phyloP scores from a whole-genome alignment of 805 yeast species.

The Hanseniaspora jakobsenii region DNA sequence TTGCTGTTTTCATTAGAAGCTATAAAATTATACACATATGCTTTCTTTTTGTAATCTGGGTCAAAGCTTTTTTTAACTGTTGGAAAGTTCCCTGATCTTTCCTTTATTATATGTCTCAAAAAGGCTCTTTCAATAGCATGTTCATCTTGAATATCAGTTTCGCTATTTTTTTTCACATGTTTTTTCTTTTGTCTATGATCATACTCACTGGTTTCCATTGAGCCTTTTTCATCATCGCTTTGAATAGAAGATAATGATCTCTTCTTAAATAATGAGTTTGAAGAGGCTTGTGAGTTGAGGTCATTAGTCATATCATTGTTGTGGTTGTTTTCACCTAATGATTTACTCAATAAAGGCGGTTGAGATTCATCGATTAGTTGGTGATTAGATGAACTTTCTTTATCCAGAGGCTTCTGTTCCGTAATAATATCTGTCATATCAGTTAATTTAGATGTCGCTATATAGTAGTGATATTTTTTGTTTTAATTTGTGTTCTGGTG shows the following conservation, averaged over 20 bases:
- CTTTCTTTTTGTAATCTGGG: slow-evolving; percentile 16
- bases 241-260: not conserved
- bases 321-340: not conserved
- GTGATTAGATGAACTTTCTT: not conserved
- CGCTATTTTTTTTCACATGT: not conserved
- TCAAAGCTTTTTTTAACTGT: slow-evolving; percentile 23
- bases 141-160: not conserved
- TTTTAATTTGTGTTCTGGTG: too few relatives aligned
- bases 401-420: too few relatives aligned
- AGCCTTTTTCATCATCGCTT: not conserved
- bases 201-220: not conserved
- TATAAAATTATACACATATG: slow-evolving; percentile 20
- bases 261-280: not conserved
- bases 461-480: too few relatives aligned
- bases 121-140: slow-evolving; percentile 19
- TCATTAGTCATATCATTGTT: not conserved
- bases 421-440: too few relatives aligned
- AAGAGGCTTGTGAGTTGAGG: not conserved
- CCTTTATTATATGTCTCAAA: slow-evolving; percentile 24
- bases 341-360: not conserved
- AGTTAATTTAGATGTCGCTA: too few relatives aligned
- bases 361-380: not conserved
- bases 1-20: slow-evolving; percentile 34
- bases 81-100: slow-evolving; percentile 28
- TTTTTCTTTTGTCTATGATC: not conserved